These are phyloP conservation scores for Chaetomium olivaceum DNA, from an alignment of 2,329 filamentous ascomycete species.

Conservation along the genomic window DNA sequence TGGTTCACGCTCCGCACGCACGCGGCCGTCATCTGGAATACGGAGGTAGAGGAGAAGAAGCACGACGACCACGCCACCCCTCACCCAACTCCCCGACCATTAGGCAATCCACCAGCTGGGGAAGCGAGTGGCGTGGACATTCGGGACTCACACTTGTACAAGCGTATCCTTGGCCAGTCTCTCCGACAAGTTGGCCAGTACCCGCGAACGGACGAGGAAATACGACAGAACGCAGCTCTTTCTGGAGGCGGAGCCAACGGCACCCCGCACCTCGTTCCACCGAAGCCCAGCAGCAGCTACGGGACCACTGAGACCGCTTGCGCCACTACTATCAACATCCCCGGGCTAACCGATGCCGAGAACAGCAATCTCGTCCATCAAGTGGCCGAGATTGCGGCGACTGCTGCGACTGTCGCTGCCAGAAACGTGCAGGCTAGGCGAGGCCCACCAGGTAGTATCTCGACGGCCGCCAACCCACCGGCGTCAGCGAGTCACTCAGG, in stretches of 20 bases:
- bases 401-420: conserved; percentile 82
- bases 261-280: conserved; percentile 75
- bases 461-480: conserved; percentile 26
- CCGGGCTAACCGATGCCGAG: conserved; percentile 77
- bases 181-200: conserved; percentile 76
- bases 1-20: conserved; percentile 96
- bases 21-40: conserved; percentile 95
- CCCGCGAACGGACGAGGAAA: conserved; percentile 51
- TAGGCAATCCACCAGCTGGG: conserved; percentile 40
- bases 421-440: conserved; percentile 59
- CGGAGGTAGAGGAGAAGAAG: conserved; percentile 76
- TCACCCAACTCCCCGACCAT: conserved; percentile 38
- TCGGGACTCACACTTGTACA: conserved; percentile 86
- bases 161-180: conserved; percentile 88
- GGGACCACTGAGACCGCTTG: conserved; percentile 42
- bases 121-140: conserved; percentile 66
- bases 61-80: conserved; percentile 51
- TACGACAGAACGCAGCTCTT: conserved; percentile 43
- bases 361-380: conserved; percentile 80
- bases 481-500: conserved; percentile 33
- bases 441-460: conserved; percentile 20
- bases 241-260: conserved; percentile 44
- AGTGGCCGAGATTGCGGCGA: conserved; percentile 91
- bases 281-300: conserved; percentile 55
- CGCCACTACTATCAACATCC: conserved; percentile 54